Evolutionary conservation across 2,329 filamentous ascomycete genomes (phyloP), one percentile per base, ranked within the genome.

Genomic region (Trichoderma gracile): DNA sequence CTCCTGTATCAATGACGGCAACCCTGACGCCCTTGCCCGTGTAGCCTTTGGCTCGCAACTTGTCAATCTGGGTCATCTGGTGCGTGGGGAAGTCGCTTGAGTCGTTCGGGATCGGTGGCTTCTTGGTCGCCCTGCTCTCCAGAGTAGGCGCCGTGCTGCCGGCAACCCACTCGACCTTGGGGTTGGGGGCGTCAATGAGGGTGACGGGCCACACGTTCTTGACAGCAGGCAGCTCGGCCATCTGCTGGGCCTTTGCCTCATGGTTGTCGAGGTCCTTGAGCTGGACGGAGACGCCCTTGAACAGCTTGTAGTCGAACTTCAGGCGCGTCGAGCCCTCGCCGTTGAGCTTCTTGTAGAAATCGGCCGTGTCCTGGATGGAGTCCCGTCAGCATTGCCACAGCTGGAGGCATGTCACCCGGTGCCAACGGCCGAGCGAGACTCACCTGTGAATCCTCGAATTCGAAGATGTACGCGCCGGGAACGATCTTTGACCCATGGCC

Each of bases 51-150:
- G 78, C 79, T 27, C 77, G 78, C 38, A 86, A 74, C 76, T 81
- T 80, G 70, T 84, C 80, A 21, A 86, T 79, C 72, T 85, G 83
- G 2, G 82, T 84, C 82, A 84, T 84, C 64, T 82, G 69, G 57
- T 86, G 84, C 0, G 82, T 78, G 23, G 64, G 56, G 5, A 63
- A 63, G 33, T 42, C 50, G 42, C 42, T 47, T 5, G 52, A 21
- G 9, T 63, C 60, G 7, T 46, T 38, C 23, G 52, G 46, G 21
- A 38, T 38, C 33, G 33, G 43, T 38, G n/a, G 46, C 47, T 21
- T 52, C 58, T 43, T 38, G 33, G 3, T 14, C 12, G 33, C 10
- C 33, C 64, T 45, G 3, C 49, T 49, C 27, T 54, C 12, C 3
- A 65, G 14, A 25, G 50, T 19, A 7, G 58, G 33, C 47, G 27